Percentiles rank a stretch among this genome's conserved stretches.
These are phyloP conservation scores for Hypoxylon intermedium DNA, from an alignment of 495 filamentous ascomycete species.

Conservation along the genomic window DNA sequence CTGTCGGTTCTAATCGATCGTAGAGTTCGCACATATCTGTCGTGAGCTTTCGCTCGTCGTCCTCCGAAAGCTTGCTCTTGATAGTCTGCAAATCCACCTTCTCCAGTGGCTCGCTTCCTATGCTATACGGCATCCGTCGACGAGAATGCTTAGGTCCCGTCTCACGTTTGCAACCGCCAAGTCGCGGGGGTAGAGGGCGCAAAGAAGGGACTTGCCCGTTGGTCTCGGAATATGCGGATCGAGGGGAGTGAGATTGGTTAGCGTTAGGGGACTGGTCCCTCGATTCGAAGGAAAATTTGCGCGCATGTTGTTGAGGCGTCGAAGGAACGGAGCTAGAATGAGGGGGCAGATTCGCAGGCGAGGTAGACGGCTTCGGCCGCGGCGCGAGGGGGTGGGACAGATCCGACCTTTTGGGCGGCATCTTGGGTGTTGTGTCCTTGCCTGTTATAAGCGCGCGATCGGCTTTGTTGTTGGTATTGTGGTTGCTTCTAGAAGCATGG, in stretches of 20 bases:
- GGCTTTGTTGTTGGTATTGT: slow-evolving; percentile 56
- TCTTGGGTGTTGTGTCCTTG: slow-evolving; percentile 56
- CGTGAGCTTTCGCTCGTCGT: slow-evolving; percentile 79
- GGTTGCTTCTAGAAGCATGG: slow-evolving; percentile 65
- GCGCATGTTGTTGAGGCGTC: slow-evolving; percentile 87
- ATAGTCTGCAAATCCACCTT: slow-evolving; percentile 71
- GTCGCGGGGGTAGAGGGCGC: slow-evolving; percentile 57
- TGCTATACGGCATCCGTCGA: slow-evolving; percentile 87
- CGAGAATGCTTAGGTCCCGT: slow-evolving; percentile 56
- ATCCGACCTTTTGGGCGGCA: slow-evolving; percentile 55
- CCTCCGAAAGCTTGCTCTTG: slow-evolving; percentile 67
- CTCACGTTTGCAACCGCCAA: slow-evolving; percentile 81
- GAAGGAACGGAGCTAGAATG: slow-evolving; percentile 94
- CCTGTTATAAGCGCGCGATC: slow-evolving; percentile 63
- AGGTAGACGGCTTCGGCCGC: slow-evolving; percentile 45
- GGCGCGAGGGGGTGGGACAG: slow-evolving; percentile 40
- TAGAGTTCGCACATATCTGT: slow-evolving; percentile 85
- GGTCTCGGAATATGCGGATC: slow-evolving; percentile 88
- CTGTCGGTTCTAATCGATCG: slow-evolving; percentile 80
- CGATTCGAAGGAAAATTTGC: slow-evolving; percentile 82
- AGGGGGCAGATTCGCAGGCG: slow-evolving; percentile 39
- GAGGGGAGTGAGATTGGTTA: slow-evolving; percentile 79
- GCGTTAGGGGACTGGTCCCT: slow-evolving; percentile 85
- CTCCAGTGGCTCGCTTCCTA: slow-evolving; percentile 77
- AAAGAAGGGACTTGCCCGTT: slow-evolving; percentile 73